phyloP scores from a whole-genome alignment of 495 filamentous ascomycete genomes.

The Neurospora intermedia region DNA sequence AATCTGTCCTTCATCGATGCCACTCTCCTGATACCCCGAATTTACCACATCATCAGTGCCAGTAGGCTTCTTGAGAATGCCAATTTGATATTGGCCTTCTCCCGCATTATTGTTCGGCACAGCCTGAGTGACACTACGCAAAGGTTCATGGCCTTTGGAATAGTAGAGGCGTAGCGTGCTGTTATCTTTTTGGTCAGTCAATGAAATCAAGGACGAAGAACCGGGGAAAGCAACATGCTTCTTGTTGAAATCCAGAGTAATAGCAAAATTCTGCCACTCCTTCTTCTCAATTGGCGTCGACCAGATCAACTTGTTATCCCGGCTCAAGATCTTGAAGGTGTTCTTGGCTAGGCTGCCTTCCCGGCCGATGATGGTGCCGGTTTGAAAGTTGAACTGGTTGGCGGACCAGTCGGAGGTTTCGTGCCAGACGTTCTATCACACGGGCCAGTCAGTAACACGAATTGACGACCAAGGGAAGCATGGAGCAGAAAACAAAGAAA shows the following conservation, averaged over 20 bases:
- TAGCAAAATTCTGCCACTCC: constrained; percentile 49
- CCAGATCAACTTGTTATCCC: constrained; percentile 38
- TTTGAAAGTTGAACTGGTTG: constrained; percentile 47
- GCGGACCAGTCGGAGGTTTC: constrained; percentile 42
- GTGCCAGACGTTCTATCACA: constrained; percentile 39
- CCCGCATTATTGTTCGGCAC: constrained; percentile 41
- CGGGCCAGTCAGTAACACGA: too few species aligned
- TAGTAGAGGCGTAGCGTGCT: constrained; percentile 47
- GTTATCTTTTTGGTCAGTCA: background rate
- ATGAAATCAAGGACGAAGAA: too few species aligned
- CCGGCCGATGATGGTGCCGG: constrained; percentile 45
- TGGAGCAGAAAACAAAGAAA: too few species aligned
- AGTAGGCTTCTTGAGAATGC: constrained; percentile 47
- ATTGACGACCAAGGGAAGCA: too few species aligned
- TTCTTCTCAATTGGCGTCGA: constrained; percentile 28
- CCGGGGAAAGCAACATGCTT: constrained; percentile 27
- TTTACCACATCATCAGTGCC: constrained; percentile 42
- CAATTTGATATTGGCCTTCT: constrained; percentile 46
- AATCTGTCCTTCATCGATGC: constrained; percentile 42
- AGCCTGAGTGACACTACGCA: constrained; percentile 36
- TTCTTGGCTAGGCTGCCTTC: constrained; percentile 65
- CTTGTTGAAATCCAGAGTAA: constrained; percentile 39
- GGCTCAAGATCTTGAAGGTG: constrained; percentile 51
- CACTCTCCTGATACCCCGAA: constrained; percentile 39
- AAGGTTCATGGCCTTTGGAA: constrained; percentile 35